Percentiles rank a stretch among this genome's conserved stretches.
Conservation (phyloP, 2,329 filamentous ascomycete genomes). For the Graphiopsis chlorocephala region DNA sequence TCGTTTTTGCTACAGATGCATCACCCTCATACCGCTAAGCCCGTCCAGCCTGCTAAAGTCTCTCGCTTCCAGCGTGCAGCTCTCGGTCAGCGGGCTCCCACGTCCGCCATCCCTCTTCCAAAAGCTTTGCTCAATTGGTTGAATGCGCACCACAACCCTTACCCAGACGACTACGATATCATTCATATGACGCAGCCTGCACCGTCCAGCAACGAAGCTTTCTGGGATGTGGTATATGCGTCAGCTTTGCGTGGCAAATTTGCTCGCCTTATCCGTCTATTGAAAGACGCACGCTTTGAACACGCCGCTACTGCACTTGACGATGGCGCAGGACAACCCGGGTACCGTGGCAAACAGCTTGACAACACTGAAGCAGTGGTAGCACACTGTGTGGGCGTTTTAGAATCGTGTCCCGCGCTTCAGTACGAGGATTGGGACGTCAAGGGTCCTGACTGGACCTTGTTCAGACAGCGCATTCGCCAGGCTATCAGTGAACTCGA, state of each 20-base stretch:
- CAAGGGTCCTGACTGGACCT: slow-evolving; percentile 73
- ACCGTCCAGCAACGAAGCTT: slow-evolving; percentile 71
- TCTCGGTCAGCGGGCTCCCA: slow-evolving; percentile 9
- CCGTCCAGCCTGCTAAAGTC: slow-evolving; percentile 19
- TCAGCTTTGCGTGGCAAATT: slow-evolving; percentile 74
- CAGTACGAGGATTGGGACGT: slow-evolving; percentile 75
- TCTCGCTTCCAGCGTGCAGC: slow-evolving; percentile 1
- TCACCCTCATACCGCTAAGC: slow-evolving; percentile 55
- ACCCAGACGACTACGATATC: slow-evolving; percentile 63
- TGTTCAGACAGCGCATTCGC: slow-evolving; percentile 74
- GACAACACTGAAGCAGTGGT: slow-evolving; percentile 73
- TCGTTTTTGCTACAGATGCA: slow-evolving; percentile 75
- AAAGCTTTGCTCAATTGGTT: slow-evolving; percentile 83
- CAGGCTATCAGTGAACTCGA: slow-evolving; percentile 69
- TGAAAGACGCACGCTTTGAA: slow-evolving; percentile 75
- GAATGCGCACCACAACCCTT: slow-evolving; percentile 69
- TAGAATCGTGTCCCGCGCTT: slow-evolving; percentile 70
- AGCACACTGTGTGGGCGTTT: slow-evolving; percentile 63
- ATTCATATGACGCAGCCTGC: slow-evolving; percentile 65
- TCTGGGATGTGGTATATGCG: slow-evolving; percentile 81
- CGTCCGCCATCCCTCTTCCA: slow-evolving; percentile 56
- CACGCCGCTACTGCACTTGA: slow-evolving; percentile 61
- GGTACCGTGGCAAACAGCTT: slow-evolving; percentile 74
- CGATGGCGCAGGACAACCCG: slow-evolving; percentile 61
- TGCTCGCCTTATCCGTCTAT: slow-evolving; percentile 60